Conservation (phyloP, 805 yeast genomes). For the Osmozyma mogii region DNA sequence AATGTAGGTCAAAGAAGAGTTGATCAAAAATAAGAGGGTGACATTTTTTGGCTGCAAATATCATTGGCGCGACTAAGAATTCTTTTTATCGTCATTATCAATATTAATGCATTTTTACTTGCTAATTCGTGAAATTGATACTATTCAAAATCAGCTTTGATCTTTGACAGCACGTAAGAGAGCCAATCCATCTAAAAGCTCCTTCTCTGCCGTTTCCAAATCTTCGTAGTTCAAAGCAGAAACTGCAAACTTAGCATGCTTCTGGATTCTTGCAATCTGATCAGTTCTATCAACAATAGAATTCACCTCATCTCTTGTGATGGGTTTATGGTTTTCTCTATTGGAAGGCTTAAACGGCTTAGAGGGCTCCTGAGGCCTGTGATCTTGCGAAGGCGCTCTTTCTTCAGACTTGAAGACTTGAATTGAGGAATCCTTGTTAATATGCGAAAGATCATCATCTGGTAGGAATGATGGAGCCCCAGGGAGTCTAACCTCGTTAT, state of each 20-base stretch:
- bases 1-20: no score
- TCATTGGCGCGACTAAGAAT: no score
- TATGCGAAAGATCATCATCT: constrained; percentile 28
- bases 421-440: constrained; percentile 31
- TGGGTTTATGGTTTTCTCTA: constrained; percentile 4
- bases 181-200: constrained; percentile 47
- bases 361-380: no score
- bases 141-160: no score
- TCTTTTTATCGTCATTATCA: no score
- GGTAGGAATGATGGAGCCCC: constrained; percentile 38
- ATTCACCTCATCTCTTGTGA: constrained; percentile 33
- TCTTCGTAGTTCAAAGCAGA: constrained; percentile 78
- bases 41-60: no score
- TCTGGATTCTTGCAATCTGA: constrained; percentile 52
- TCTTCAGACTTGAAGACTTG: constrained; percentile 16
- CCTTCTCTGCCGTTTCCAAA: constrained; percentile 55
- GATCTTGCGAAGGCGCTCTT: no score
- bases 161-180: constrained; percentile 18
- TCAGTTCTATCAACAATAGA: constrained; percentile 48
- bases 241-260: constrained; percentile 65
- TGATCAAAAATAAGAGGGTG: no score
- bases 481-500: constrained; percentile 23
- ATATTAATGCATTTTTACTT: neutral
- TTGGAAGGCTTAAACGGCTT: neutral
- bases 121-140: no score